Base-by-base conservation (phyloP, 768 basidiomycete species). In the Lactarius sp. region DNA sequence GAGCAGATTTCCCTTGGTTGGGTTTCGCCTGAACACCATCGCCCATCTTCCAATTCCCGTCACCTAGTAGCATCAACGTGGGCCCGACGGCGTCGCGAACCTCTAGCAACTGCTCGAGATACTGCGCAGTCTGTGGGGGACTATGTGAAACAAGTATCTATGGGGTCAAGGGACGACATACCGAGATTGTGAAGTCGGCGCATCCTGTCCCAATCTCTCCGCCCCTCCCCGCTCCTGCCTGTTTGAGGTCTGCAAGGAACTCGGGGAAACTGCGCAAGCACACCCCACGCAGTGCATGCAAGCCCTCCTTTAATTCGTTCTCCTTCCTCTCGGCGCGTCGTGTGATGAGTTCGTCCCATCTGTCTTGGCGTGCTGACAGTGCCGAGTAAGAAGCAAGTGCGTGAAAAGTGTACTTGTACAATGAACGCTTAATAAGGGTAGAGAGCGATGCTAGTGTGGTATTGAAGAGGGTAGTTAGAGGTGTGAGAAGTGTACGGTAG, bases 1-100 rank as follows among this genome's bases (percentile, higher is more conserved):
- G 86, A 4, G 76, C 77, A 1, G 75, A 66, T 59, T 82, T 82
- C 18, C 57, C 65, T 42, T 57, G 53, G 7, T 73, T 65, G 2
- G 70, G 71, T 68, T 83, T 84, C 6, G 87, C 83, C 68, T 81
- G 79, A 22, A 89, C 79, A 6, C 90, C 90, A 64, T 90, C 90
- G 4, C 92, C 92, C 91, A 94, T 93, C 74, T 84, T 90, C 92
- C 92, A 93, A 67, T 93, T 93, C 10, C 92, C 92, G 64, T 94
- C 91, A 0, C 92, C 92, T 0, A 94, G 80, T 2, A 85, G 82
- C 46, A 84, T 71, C 42, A 93, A 75, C 0, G 86, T 85, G 1
- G 87, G 77, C 1, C 81, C 81, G 10, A 86, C 88, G 1, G 88
- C 89, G 18, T 77, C 79, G 59, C 84, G 80, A 3, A 92, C 87